Evolutionary conservation across 352 stramenopile genomes (phyloP), one percentile per base, ranked within the genome.

Genomic region (Lagenidium sp.): DNA sequence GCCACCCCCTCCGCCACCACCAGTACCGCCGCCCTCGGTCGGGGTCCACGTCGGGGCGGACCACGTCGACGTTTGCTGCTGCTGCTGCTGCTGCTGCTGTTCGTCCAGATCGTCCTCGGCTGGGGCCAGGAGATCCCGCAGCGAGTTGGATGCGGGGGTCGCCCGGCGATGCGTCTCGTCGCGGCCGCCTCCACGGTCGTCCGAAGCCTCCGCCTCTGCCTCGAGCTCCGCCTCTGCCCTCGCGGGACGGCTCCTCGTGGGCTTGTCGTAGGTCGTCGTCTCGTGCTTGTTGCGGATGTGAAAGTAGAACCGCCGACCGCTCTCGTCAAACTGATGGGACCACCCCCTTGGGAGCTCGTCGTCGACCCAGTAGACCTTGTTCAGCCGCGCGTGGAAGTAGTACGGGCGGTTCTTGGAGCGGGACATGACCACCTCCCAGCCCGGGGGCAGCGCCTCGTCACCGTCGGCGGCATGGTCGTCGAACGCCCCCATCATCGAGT

Each of bases 291-390:
- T 58, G 15, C 51, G 51, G 36, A 92, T 74, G 58, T 89, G 72
- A 52, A 92, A 92, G 57, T 86, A 87, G 45, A 69, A 85, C 25
- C 54, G 50, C 6, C 49, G 57, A 36, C 68, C 68, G 32, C 79
- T 56, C 15, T 64, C 53, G 47, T 92, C 76, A 52, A 88, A 84
- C 57, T 89, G 70, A 50, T 86, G 69, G 15, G 76, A 70, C 81
- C 81, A 93, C 31, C 81, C 81, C 38, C 65, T 60, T 43, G 81
- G 81, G 29, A 93, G 57, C 42, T 87, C 76, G 44, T 86, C 65
- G 45, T 91, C 75, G 34, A 85, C 69, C 77, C 78, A 93, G 55
- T 91, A 93, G 3, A 83, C 68, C 53, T 87, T 87, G 41, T 85
- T 74, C 34, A 58, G 77, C 56, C 72, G 65, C 36, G 54, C 46